phyloP scores from a whole-genome alignment of 2,329 filamentous ascomycete genomes.

The Stemphylium vesicarium region DNA sequence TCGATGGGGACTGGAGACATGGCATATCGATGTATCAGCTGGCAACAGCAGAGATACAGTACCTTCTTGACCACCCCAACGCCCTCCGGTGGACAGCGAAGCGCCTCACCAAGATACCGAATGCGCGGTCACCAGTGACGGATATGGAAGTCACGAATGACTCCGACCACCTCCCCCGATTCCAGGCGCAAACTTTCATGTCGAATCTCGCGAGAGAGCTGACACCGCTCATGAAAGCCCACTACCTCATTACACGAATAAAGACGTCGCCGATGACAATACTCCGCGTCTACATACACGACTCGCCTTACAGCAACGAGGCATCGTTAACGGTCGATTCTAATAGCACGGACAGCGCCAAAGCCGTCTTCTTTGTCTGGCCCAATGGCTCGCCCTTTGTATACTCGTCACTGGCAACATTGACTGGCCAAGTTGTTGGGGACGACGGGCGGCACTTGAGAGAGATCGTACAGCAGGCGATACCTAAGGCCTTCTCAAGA shows the following conservation, averaged over 20 bases:
- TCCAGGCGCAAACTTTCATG: slow-evolving; percentile 82
- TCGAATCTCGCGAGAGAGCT: slow-evolving; percentile 76
- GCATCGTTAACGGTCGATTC: slow-evolving; percentile 44
- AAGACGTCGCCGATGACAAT: slow-evolving; percentile 71
- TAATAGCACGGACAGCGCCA: slow-evolving; percentile 62
- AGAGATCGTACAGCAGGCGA: slow-evolving; percentile 74
- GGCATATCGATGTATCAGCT: slow-evolving; percentile 62
- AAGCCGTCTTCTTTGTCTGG: slow-evolving; percentile 80
- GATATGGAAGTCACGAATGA: slow-evolving; percentile 50
- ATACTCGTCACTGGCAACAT: slow-evolving; percentile 64
- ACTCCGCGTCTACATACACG: slow-evolving; percentile 78
- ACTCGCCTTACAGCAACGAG: slow-evolving; percentile 76
- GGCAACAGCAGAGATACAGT: slow-evolving; percentile 61
- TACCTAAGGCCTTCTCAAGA: slow-evolving; percentile 81
- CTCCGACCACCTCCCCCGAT: slow-evolving; percentile 64
- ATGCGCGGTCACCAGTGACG: slow-evolving; percentile 29
- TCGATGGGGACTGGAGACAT: slow-evolving; percentile 64
- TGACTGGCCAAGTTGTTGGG: slow-evolving; percentile 44
- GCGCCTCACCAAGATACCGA: slow-evolving; percentile 50
- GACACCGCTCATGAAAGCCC: slow-evolving; percentile 79
- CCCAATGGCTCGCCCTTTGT: slow-evolving; percentile 79
- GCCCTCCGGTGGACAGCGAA: slow-evolving; percentile 62
- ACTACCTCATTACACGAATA: slow-evolving; percentile 80
- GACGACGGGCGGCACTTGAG: slow-evolving; percentile 63
- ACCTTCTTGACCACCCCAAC: slow-evolving; percentile 60